A percentile compares a stretch with the other conserved stretches of the same genome.
These are phyloP conservation scores for Solanum etuberosum DNA, from an alignment of 257 asterid species.

Conservation along the genomic window DNA sequence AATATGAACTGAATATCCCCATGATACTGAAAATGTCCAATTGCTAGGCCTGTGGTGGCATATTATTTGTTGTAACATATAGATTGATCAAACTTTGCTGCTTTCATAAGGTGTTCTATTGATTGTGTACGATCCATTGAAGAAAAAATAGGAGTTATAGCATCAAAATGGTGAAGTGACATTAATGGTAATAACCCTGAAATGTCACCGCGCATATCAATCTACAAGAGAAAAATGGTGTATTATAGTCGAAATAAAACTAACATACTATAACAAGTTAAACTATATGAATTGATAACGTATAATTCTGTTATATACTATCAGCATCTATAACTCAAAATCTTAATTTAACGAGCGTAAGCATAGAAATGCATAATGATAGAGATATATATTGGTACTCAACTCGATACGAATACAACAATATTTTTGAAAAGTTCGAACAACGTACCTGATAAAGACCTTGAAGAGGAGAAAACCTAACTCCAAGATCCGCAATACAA, in stretches of 20 bases:
- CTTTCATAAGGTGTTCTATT: background rate
- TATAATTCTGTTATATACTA: background rate
- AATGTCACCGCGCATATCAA: accelerated
- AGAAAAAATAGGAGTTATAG: background rate
- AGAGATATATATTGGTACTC: background rate
- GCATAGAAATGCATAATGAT: background rate
- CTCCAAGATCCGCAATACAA: too few relatives aligned
- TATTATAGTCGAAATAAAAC: too few relatives aligned
- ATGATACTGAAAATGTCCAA: background rate
- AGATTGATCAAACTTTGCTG: background rate
- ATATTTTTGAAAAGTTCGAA: too few relatives aligned
- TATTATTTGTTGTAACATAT: too few relatives aligned
- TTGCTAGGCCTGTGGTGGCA: background rate
- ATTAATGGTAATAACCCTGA: background rate
- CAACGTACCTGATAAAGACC: too few relatives aligned
- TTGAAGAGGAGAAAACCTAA: too few relatives aligned
- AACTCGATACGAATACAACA: accelerated
- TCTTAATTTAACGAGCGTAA: background rate
- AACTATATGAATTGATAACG: too few relatives aligned
- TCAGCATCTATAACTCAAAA: background rate
- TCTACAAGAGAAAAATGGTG: background rate
- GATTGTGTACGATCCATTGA: background rate
- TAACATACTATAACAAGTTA: too few relatives aligned
- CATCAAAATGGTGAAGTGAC: background rate
- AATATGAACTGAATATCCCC: background rate